A percentile compares a stretch with the other conserved stretches of the same genome.
phyloP scores from a whole-genome alignment of 495 filamentous ascomycete genomes.

The Rostrohypoxylon terebratum region DNA sequence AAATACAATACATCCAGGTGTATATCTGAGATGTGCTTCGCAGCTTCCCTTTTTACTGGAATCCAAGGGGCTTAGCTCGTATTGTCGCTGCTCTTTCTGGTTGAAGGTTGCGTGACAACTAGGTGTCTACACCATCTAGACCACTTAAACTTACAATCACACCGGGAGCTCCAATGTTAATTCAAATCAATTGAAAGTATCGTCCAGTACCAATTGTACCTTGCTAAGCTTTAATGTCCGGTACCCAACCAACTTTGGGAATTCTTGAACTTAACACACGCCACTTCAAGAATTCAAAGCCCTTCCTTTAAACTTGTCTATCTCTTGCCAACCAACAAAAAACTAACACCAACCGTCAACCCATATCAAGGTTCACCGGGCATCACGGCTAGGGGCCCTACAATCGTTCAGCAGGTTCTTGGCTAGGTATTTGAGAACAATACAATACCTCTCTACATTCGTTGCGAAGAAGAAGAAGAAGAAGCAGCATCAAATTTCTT shows the following conservation, averaged over 20 bases:
- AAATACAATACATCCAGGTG: neutral
- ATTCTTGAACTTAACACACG: neutral
- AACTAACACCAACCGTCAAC: neutral
- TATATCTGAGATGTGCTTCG: neutral
- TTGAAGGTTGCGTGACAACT: constrained; percentile 14
- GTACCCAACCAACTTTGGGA: constrained; percentile 1
- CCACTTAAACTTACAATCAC: neutral
- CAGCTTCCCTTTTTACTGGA: constrained; percentile 8
- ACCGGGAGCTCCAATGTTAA: neutral
- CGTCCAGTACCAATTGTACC: neutral
- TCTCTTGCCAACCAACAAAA: constrained; percentile 5
- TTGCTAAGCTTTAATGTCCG: neutral
- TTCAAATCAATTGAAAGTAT: neutral
- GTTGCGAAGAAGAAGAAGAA: constrained; percentile 5
- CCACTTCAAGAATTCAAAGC: constrained; percentile 6
- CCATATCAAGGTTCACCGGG: neutral
- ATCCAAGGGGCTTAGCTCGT: constrained; percentile 3
- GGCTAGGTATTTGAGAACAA: neutral
- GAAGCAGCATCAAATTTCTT: neutral
- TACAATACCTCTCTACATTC: neutral
- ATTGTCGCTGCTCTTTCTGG: constrained; percentile 11
- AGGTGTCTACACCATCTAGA: neutral
- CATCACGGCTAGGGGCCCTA: neutral
- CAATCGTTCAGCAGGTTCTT: constrained; percentile 18
- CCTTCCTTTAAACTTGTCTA: constrained; percentile 2